Evolutionary conservation across 225 moss, liverwort and hornwort species (phyloP), one percentile per base, ranked within the genome.

Genomic region (Bryum argenteum): DNA sequence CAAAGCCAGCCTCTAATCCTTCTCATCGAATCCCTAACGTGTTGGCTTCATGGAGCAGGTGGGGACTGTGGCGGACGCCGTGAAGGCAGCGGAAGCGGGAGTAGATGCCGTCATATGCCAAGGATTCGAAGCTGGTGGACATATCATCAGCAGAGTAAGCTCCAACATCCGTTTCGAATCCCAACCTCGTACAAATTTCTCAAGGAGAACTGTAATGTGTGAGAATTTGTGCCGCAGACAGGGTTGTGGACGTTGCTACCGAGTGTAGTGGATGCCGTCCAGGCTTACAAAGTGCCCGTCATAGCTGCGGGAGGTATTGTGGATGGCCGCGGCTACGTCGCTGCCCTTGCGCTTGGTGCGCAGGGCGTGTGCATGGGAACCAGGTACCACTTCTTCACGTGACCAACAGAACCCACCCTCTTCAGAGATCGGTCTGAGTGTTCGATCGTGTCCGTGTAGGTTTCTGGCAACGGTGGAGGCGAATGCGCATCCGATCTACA

Each of bases 221-320:
- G n/a, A n/a, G n/a, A n/a, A n/a, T n/a, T 37, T 63, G 69, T 62
- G 18, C 64, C 26, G 77, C 85, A 95, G 92, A 71, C 81, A 50
- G 88, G 84, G 40, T 77, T 94, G 78, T 95, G 75, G 81, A 64
- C 72, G 52, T 72, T 81, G 39, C 84, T 92, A 17, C 94, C 94
- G 73, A 84, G 85, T 44, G 87, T 92, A 9, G 92, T 90, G 71
- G 94, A 95, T 73, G 89, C 92, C 15, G 41, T 90, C 18, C 71
- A 67, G 51, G 62, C 70, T 37, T 92, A 83, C 70, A 82, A 86
- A 44, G 81, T 91, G 20, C 91, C 90, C 40, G 80, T 92, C 6
- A 78, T 95, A 74, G 94, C 92, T 78, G 89, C 92, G 11, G 94
- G 94, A 39, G 94, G 94, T 18, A 90, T 95, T 70, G 90, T 78